phyloP scores from a whole-genome alignment of 1,284 basidiomycete genomes.

The Laetiporus sulphureus region DNA sequence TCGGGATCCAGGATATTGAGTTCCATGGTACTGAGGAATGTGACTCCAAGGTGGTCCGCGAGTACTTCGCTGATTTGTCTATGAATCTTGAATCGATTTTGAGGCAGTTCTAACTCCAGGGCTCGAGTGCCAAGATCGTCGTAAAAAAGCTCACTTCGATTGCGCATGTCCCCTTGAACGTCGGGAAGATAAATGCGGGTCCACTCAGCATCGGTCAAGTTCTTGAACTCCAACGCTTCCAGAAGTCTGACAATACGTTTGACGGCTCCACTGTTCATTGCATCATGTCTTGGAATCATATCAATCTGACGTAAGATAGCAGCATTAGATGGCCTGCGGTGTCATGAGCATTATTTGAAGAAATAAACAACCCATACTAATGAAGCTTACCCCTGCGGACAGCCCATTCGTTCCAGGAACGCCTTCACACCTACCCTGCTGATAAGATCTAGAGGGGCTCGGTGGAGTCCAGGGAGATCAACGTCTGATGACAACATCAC shows the following conservation, averaged over 20 bases:
- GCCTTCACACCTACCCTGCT: neutral
- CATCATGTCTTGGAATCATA: neutral
- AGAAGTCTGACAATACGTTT: slow-evolving; percentile 7
- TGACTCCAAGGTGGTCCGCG: slow-evolving; percentile 5
- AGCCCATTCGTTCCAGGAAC: slow-evolving; percentile 4
- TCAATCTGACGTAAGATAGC: slow-evolving; percentile 2
- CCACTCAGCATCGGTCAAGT: slow-evolving; percentile 4
- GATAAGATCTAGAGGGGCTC: neutral
- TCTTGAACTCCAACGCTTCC: slow-evolving; percentile 4
- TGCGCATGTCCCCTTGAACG: slow-evolving; percentile 5
- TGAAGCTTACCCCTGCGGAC: slow-evolving; percentile 1
- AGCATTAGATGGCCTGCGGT: slow-evolving; percentile 4
- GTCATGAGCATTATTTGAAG: neutral
- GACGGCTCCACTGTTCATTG: neutral
- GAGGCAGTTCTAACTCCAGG: slow-evolving; percentile 2
- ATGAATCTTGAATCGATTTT: slow-evolving; percentile 5
- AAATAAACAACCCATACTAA: neutral
- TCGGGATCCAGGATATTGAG: slow-evolving; percentile 6
- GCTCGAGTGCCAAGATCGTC: slow-evolving; percentile 13
- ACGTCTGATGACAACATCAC: neutral
- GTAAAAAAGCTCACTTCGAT: slow-evolving; percentile 6
- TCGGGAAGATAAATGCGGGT: slow-evolving; percentile 8
- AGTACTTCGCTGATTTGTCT: neutral
- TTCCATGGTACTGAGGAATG: slow-evolving; percentile 11
- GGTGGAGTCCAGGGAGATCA: slow-evolving; percentile 5